phyloP scores from a whole-genome alignment of 2,329 filamentous ascomycete species.

The Scopulariopsis brevicaulis region DNA sequence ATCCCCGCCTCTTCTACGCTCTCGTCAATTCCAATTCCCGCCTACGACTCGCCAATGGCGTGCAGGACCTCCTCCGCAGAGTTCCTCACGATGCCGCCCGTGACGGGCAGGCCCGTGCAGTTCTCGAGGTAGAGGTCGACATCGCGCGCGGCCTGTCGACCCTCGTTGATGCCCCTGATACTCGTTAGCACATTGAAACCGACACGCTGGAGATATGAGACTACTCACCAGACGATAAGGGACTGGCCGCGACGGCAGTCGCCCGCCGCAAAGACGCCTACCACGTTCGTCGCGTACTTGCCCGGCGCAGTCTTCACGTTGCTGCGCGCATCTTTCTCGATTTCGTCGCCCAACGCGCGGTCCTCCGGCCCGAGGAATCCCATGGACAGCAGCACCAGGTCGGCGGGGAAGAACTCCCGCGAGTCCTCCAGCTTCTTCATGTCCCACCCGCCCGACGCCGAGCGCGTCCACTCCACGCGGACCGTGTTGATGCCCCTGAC shows the following conservation, averaged over 20 bases:
- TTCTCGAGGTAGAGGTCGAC: constrained; percentile 80
- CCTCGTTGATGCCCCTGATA: constrained; percentile 86
- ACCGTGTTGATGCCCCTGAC: constrained; percentile 95
- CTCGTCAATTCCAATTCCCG: background rate
- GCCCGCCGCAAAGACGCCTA: constrained; percentile 86
- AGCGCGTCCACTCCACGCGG: constrained; percentile 93
- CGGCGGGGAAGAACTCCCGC: constrained; percentile 92
- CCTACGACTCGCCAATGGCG: constrained; percentile 9
- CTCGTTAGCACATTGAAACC: background rate
- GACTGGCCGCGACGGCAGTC: constrained; percentile 93
- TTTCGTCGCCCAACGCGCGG: constrained; percentile 71
- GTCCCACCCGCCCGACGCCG: constrained; percentile 82
- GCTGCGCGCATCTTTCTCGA: constrained; percentile 87
- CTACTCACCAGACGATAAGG: constrained; percentile 80
- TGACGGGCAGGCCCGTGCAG: constrained; percentile 71
- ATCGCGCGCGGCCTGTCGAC: constrained; percentile 83
- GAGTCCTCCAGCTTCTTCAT: constrained; percentile 96
- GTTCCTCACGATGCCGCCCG: constrained; percentile 83
- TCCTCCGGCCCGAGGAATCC: constrained; percentile 93
- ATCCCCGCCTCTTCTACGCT: background rate
- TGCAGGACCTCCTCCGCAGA: constrained; percentile 60
- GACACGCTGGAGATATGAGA: background rate
- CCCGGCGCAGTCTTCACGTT: constrained; percentile 90
- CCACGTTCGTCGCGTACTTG: constrained; percentile 78
- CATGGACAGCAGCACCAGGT: constrained; percentile 91